These are phyloP conservation scores for Parastagonospora nodorum DNA, from an alignment of 2,329 filamentous ascomycete genomes.

Conservation along the genomic window DNA sequence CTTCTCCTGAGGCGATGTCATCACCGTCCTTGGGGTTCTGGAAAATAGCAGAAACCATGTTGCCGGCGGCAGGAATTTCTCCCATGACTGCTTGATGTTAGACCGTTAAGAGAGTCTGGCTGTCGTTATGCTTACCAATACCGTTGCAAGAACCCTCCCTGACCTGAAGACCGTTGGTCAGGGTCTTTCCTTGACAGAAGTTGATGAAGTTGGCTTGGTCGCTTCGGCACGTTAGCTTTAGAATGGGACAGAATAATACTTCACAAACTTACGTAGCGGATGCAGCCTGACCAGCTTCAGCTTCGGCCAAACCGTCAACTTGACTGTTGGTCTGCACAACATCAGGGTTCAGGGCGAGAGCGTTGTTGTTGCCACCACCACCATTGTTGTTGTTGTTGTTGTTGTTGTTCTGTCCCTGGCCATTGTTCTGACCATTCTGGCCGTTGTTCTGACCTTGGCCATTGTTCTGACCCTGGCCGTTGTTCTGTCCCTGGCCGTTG, in stretches of 20 bases:
- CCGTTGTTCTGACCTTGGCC: slow-evolving; percentile 9
- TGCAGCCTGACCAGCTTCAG: slow-evolving; percentile 49
- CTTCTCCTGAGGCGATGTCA: slow-evolving; percentile 45
- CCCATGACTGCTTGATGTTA: slow-evolving; percentile 55
- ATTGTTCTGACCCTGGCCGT: slow-evolving; percentile 24
- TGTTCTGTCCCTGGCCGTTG: slow-evolving; percentile 15
- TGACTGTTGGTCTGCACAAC: slow-evolving; percentile 52
- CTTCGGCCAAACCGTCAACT: slow-evolving; percentile 47
- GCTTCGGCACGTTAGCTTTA: slow-evolving; percentile 31
- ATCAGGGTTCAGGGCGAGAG: slow-evolving; percentile 40
- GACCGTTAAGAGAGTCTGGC: neutral
- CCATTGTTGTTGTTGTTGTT: slow-evolving; percentile 20
- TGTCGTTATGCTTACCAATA: slow-evolving; percentile 46
- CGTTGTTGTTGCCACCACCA: slow-evolving; percentile 21
- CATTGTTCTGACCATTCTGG: slow-evolving; percentile 17
- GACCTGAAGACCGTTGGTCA: slow-evolving; percentile 61
- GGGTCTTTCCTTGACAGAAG: slow-evolving; percentile 59
- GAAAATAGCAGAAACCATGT: slow-evolving; percentile 63
- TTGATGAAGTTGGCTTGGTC: slow-evolving; percentile 64
- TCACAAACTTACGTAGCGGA: slow-evolving; percentile 51
- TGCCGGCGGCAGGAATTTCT: slow-evolving; percentile 55
- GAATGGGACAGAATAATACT: neutral
- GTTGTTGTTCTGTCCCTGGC: slow-evolving; percentile 19
- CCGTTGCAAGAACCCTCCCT: slow-evolving; percentile 61
- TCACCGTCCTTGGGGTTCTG: slow-evolving; percentile 52